Evolutionary conservation across 192 early-diverging fungal genomes (phyloP).

Genomic region (Podila epicladia): DNA sequence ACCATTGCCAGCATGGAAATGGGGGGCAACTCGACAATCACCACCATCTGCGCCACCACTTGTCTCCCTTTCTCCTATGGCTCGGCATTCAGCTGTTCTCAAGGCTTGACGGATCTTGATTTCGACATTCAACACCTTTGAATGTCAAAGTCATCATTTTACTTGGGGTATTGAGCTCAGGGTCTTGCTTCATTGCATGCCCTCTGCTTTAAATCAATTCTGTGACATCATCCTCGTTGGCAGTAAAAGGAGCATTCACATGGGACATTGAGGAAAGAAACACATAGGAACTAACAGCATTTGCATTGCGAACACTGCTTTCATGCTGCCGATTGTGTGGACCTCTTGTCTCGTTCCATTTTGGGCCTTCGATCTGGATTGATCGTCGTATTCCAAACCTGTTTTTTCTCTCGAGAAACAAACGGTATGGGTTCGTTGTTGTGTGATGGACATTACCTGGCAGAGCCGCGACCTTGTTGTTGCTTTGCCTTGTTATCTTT

Average conservation of each 20-base stretch:
- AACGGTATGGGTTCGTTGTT: constrained; percentile 55
- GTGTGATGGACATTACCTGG: constrained; percentile 37
- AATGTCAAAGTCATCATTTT: constrained; percentile 7
- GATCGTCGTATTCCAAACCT: constrained; percentile 49
- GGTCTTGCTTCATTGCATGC: constrained; percentile 49
- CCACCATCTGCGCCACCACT: neutral
- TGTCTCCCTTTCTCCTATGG: neutral
- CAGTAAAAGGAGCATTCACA: neutral
- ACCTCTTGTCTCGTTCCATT: constrained; percentile 7
- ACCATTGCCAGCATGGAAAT: constrained; percentile 2
- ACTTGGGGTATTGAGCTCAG: constrained; percentile 50
- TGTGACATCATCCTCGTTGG: constrained; percentile 30
- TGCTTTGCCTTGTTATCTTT: no score
- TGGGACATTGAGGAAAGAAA: neutral
- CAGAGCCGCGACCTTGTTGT: neutral
- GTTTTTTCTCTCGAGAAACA: constrained; percentile 39
- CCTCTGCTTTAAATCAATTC: constrained; percentile 52
- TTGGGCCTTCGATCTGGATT: neutral
- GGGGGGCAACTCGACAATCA: neutral
- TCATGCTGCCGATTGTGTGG: neutral
- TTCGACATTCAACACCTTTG: neutral
- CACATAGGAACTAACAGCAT: neutral
- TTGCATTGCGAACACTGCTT: neutral
- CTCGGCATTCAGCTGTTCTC: constrained; percentile 1
- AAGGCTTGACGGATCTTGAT: constrained; percentile 2